A percentile compares a stretch with the other conserved stretches of the same genome.
Evolutionary conservation across 1,284 basidiomycete species (phyloP).

Genomic region (Meripilus lineatus): DNA sequence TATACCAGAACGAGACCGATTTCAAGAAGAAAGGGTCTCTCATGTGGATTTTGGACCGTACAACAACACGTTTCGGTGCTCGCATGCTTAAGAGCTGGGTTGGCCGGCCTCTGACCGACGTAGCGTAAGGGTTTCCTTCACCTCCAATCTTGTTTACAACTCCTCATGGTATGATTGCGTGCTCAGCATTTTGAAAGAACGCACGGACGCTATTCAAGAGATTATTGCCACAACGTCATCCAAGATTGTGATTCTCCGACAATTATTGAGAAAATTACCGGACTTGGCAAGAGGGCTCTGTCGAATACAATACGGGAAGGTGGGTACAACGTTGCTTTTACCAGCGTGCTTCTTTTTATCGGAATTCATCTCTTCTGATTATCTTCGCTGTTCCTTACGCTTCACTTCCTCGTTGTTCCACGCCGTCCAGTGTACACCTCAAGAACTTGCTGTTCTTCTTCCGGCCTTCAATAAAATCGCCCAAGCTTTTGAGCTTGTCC

Average conservation of each 20-base stretch:
- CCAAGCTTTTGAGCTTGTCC: constrained; percentile 54
- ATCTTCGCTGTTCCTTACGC: background rate
- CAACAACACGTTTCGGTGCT: constrained; percentile 85
- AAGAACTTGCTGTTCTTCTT: constrained; percentile 78
- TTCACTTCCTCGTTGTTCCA: background rate
- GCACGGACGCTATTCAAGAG: constrained; percentile 84
- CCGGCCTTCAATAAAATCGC: constrained; percentile 75
- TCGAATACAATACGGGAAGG: constrained; percentile 87
- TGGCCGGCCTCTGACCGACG: constrained; percentile 78
- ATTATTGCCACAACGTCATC: constrained; percentile 57
- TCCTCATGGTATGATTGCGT: background rate
- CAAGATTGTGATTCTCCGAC: constrained; percentile 60
- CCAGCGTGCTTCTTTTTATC: constrained; percentile 13
- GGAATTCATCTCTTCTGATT: too few species aligned
- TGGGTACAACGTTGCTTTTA: constrained; percentile 21
- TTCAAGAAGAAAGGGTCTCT: constrained; percentile 72
- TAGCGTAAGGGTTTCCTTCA: constrained; percentile 40
- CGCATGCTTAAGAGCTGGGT: constrained; percentile 85
- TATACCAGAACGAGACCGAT: constrained; percentile 89
- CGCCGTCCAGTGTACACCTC: constrained; percentile 80
- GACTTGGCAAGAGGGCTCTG: constrained; percentile 89
- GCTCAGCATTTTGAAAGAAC: constrained; percentile 62
- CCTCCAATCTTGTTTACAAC: constrained; percentile 5
- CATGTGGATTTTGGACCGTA: constrained; percentile 84
- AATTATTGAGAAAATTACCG: constrained; percentile 70